phyloP scores from a whole-genome alignment of 192 early-diverging fungal species.

The Backusella parvicylindrica region DNA sequence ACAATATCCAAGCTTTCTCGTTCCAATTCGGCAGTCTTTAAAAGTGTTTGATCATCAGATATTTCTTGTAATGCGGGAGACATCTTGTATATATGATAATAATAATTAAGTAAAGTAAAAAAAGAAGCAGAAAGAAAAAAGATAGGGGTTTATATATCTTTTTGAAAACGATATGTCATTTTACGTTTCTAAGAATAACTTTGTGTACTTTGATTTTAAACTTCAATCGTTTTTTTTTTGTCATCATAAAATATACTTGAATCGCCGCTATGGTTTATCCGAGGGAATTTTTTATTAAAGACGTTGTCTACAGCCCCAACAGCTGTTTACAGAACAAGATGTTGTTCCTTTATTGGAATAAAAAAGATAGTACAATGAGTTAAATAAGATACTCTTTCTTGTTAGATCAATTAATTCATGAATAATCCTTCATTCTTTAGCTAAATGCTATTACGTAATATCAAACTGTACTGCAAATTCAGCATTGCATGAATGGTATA shows the following conservation, averaged over 20 bases:
- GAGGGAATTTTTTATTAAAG: not conserved
- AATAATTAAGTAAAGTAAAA: not conserved
- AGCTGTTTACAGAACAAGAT: not conserved
- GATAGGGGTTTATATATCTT: not conserved
- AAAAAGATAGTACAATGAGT: not conserved
- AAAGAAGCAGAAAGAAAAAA: not conserved
- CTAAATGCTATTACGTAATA: not conserved
- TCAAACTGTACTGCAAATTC: not conserved
- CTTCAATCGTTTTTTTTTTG: not conserved
- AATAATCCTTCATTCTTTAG: not conserved
- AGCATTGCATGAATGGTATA: not conserved
- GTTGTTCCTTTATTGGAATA: not conserved
- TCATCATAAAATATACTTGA: not conserved
- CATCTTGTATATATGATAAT: not conserved
- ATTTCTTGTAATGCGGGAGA: not conserved
- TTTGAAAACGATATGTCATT: not conserved
- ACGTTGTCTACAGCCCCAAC: not conserved
- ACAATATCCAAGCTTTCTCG: conserved; percentile 25
- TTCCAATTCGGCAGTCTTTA: conserved; percentile 1
- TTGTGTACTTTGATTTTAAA: not conserved
- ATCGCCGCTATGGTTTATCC: not conserved
- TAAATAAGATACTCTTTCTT: too few species aligned
- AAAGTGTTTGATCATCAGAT: not conserved
- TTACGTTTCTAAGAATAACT: not conserved
- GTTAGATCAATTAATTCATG: not conserved